phyloP scores from a whole-genome alignment of 2,329 filamentous ascomycete genomes.

The Claviceps monticola region DNA sequence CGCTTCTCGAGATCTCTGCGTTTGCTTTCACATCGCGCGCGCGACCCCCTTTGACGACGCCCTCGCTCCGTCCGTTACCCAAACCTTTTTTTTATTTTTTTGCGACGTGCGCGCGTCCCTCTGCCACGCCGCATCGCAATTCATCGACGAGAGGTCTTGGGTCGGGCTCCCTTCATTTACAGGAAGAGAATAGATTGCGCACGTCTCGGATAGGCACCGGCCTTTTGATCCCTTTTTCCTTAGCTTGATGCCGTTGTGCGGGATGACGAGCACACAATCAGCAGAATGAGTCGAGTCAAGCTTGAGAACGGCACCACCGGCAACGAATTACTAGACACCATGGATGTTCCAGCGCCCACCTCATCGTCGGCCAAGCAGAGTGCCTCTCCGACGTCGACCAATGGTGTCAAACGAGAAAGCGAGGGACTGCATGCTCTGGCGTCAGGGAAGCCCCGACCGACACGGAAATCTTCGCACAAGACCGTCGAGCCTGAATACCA shows the following conservation, averaged over 20 bases:
- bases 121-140: not conserved
- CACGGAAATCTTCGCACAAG: conserved; percentile 60
- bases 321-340: conserved; percentile 25
- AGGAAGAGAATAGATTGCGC: too few species aligned
- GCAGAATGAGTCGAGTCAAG: conserved; percentile 30
- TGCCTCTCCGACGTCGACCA: conserved; percentile 29
- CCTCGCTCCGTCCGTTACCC: not conserved
- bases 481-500: conserved; percentile 44
- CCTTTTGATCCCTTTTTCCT: not conserved
- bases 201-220: not conserved
- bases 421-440: conserved; percentile 32
- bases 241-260: conserved; percentile 19
- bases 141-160: not conserved
- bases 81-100: not conserved
- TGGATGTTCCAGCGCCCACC: conserved; percentile 25
- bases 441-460: conserved; percentile 49
- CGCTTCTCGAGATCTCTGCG: not conserved
- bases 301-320: conserved; percentile 24
- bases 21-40: conserved; percentile 1
- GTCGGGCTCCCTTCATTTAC: not conserved
- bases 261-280: conserved; percentile 26
- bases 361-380: conserved; percentile 20
- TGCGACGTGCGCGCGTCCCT: conserved; percentile 1
- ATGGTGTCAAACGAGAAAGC: conserved; percentile 25
- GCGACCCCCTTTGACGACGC: conserved; percentile 1